A percentile compares a stretch with the other conserved stretches of the same genome.
Evolutionary conservation across 257 asterid genomes (phyloP).

Genomic region (Oldenlandia corymbosa): DNA sequence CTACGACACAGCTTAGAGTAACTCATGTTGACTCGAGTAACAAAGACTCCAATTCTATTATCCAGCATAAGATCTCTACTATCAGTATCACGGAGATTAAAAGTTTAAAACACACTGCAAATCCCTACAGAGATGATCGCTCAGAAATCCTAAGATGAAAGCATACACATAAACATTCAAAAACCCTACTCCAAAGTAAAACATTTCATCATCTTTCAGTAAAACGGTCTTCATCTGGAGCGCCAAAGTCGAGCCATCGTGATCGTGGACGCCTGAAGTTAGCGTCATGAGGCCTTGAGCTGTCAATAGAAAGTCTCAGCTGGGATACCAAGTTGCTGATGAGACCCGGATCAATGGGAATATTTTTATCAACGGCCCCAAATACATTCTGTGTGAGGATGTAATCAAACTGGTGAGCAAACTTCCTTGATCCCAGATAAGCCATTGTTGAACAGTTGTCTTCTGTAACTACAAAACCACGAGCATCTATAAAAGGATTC

Average conservation of each 20-base stretch:
- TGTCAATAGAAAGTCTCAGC: conserved; percentile 90
- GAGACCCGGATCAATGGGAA: conserved; percentile 70
- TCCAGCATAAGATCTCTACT: not conserved
- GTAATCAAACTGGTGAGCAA: conserved; percentile 93
- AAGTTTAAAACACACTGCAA: not conserved
- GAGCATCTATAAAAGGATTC: conserved; percentile 95
- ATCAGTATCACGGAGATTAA: no score
- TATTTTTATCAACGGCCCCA: conserved; percentile 56
- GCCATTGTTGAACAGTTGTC: conserved; percentile 98
- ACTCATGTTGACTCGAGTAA: no score
- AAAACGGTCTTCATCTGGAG: not conserved
- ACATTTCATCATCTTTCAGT: not conserved
- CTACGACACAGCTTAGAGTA: no score
- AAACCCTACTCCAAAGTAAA: not conserved
- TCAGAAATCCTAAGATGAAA: not conserved
- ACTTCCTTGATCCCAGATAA: conserved; percentile 82
- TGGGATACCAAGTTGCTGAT: conserved; percentile 79
- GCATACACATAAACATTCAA: not conserved
- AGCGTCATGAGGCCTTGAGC: conserved; percentile 80
- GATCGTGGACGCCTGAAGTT: conserved; percentile 91
- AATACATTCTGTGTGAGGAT: conserved; percentile 86
- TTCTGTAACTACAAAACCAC: conserved; percentile 93
- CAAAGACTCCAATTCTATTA: no score
- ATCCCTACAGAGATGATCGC: not conserved
- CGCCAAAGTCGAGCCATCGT: conserved; percentile 40